A percentile compares a stretch with the other conserved stretches of the same genome.
Evolutionary conservation across 768 basidiomycete species (phyloP).

Genomic region (Rubroboletus satanas): DNA sequence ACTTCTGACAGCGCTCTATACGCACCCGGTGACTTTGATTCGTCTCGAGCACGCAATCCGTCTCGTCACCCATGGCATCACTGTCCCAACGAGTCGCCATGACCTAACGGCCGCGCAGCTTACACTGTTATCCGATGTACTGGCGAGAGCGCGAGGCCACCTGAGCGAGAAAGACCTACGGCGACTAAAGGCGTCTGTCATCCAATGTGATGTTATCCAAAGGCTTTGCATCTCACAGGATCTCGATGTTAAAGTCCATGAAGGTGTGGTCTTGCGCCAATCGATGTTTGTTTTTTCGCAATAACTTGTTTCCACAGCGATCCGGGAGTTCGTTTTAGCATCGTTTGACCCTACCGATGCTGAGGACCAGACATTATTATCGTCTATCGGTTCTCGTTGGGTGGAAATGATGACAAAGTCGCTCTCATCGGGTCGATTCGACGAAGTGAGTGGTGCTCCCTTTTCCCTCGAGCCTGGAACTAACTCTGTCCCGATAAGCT

Average conservation of each 20-base stretch:
- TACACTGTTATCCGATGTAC: slow-evolving; percentile 37
- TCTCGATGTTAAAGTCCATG: slow-evolving; percentile 23
- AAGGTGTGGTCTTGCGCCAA: slow-evolving; percentile 30
- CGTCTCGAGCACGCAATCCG: slow-evolving; percentile 36
- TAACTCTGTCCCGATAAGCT: slow-evolving; percentile 10
- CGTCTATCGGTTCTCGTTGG: slow-evolving; percentile 46
- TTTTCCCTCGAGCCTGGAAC: neutral
- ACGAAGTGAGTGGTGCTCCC: slow-evolving; percentile 8
- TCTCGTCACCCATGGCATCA: slow-evolving; percentile 38
- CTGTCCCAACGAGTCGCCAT: slow-evolving; percentile 15
- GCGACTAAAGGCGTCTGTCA: slow-evolving; percentile 42
- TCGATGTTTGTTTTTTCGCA: neutral
- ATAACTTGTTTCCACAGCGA: slow-evolving; percentile 31
- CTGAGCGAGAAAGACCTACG: slow-evolving; percentile 32
- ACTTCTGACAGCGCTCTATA: slow-evolving; percentile 36
- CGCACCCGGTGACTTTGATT: slow-evolving; percentile 18
- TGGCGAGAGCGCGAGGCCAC: slow-evolving; percentile 24
- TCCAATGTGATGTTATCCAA: slow-evolving; percentile 32
- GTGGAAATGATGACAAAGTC: slow-evolving; percentile 11
- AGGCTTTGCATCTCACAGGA: slow-evolving; percentile 31
- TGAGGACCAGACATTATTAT: slow-evolving; percentile 39
- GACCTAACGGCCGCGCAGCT: slow-evolving; percentile 33
- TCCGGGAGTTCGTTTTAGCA: slow-evolving; percentile 38
- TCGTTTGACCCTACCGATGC: slow-evolving; percentile 35
- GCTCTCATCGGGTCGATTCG: slow-evolving; percentile 8